Base-by-base conservation (phyloP, 768 basidiomycete species). In the Tylopilus vinaceipallidus region DNA sequence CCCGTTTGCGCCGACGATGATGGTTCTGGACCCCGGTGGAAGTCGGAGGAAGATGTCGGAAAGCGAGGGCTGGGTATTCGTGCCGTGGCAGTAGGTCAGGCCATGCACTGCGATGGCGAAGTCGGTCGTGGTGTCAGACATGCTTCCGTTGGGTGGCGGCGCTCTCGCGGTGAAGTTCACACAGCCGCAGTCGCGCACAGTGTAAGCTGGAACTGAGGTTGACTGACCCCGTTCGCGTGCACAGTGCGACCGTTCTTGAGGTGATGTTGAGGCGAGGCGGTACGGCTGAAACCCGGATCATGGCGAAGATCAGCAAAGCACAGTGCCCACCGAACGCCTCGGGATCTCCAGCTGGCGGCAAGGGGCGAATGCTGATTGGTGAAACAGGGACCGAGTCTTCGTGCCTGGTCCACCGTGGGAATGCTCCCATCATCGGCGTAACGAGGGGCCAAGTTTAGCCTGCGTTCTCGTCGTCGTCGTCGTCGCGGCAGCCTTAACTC, bases 1-100 rank as follows among this genome's bases (percentile, higher is more conserved):
- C 70, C 95, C 95, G 65, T 98, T 98, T 19, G 93, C 91, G 41
- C 97, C 95, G 34, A 98, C 74, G 38, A 98, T 71, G 52, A 99
- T 78, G 41, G 90, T 92, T 41, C 95, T 78, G 2, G 87, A 87
- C 1, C 92, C 95, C 16, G 69, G 73, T 2, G 82, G 82, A 4
- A 98, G 78, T 45, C 73, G 57, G 24, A 98, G 71, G 55, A 73
- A 73, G 54, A 98, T 75, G 58, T 86, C 73, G 10, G 71, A 56
- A 33, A 99, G 79, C 2, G 90, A 81, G 2, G 81, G 75, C 3
- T 71, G 62, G 4, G 59, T 54, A 40, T 53, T 56, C 7, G 72
- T 57, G 19, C 65, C 68, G 59, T 90, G 84, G 13, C 65, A 46
- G 66, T 84, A 94, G 6, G 85, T 82, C 17, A 91, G 67, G 46